Conservation (phyloP, 225 moss, liverwort and hornwort genomes). For the Ulota crispa region DNA sequence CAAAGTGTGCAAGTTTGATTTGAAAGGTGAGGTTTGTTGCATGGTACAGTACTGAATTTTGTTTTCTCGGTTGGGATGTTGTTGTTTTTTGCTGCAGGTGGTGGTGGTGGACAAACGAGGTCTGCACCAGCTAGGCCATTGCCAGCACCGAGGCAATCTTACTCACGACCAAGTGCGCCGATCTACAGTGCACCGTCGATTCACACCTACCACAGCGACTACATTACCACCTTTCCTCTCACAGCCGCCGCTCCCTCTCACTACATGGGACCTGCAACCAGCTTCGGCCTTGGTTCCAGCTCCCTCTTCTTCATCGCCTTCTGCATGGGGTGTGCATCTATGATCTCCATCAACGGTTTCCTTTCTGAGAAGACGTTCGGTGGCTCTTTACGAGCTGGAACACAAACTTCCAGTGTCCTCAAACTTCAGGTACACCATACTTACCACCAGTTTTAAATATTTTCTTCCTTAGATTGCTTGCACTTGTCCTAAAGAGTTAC, state of each 20-base stretch:
- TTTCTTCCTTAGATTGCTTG: not conserved
- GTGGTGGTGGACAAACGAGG: conserved; percentile 38
- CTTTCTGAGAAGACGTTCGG: conserved; percentile 48
- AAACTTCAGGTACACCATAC: conserved; percentile 45
- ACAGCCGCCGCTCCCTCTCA: conserved; percentile 46
- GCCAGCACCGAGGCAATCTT: conserved; percentile 39
- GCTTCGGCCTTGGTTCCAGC: conserved; percentile 48
- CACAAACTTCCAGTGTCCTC: conserved; percentile 44
- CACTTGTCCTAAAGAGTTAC: not conserved
- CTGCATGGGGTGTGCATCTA: conserved; percentile 49
- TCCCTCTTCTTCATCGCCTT: conserved; percentile 52
- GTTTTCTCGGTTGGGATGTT: not conserved
- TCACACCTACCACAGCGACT: conserved; percentile 35
- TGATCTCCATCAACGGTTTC: conserved; percentile 44
- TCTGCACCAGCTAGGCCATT: conserved; percentile 46
- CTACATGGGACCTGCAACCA: conserved; percentile 47
- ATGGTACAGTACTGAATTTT: conserved; percentile 2
- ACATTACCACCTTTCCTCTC: conserved; percentile 44
- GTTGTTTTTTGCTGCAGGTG: not conserved
- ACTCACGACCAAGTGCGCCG: conserved; percentile 40
- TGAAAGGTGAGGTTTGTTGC: not conserved
- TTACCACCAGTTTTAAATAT: not conserved
- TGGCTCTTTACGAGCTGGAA: conserved; percentile 41
- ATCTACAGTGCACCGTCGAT: conserved; percentile 36
- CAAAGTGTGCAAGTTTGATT: not conserved